These are phyloP conservation scores for Schoenoplectus triqueter DNA, from an alignment of 202 grass and related monocot genomes.

Conservation along the genomic window DNA sequence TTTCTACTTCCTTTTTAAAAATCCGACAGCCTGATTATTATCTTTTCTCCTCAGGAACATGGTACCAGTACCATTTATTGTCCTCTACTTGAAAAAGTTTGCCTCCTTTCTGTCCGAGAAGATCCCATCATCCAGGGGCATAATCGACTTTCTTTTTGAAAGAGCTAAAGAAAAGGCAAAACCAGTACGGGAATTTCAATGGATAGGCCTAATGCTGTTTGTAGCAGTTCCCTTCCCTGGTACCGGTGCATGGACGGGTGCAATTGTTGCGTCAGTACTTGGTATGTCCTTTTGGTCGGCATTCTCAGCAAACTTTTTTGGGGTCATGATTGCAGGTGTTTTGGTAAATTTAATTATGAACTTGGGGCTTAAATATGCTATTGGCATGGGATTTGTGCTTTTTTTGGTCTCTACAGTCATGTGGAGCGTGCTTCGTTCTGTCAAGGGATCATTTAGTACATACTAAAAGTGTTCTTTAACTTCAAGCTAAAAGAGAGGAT, in stretches of 20 bases:
- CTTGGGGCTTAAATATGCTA: conserved; percentile 76
- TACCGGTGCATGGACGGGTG: conserved; percentile 86
- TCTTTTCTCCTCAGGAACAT: conserved; percentile 67
- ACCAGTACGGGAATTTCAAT: conserved; percentile 21
- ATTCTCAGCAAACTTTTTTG: conserved; percentile 76
- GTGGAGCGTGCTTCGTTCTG: conserved; percentile 70
- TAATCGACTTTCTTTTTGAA: conserved; percentile 83
- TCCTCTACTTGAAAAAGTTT: conserved; percentile 80
- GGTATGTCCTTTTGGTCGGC: conserved; percentile 82
- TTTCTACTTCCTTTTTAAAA: neutral
- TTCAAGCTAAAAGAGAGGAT: neutral
- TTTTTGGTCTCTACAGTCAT: conserved; percentile 76
- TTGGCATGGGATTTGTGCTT: conserved; percentile 57
- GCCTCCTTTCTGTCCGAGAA: conserved; percentile 64
- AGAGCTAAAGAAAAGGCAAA: conserved; percentile 70
- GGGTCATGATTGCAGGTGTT: conserved; percentile 70
- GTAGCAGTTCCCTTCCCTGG: conserved; percentile 89
- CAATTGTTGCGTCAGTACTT: conserved; percentile 75
- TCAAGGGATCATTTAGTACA: conserved; percentile 56
- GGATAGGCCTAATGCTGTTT: conserved; percentile 86
- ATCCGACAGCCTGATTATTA: neutral
- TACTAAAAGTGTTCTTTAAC: conserved; percentile 36
- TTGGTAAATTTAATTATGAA: conserved; percentile 91
- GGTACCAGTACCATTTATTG: conserved; percentile 80
- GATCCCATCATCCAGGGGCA: conserved; percentile 50